These are phyloP conservation scores for Dioscorea dumetorum DNA, from an alignment of 106 monocot species.

Conservation along the genomic window DNA sequence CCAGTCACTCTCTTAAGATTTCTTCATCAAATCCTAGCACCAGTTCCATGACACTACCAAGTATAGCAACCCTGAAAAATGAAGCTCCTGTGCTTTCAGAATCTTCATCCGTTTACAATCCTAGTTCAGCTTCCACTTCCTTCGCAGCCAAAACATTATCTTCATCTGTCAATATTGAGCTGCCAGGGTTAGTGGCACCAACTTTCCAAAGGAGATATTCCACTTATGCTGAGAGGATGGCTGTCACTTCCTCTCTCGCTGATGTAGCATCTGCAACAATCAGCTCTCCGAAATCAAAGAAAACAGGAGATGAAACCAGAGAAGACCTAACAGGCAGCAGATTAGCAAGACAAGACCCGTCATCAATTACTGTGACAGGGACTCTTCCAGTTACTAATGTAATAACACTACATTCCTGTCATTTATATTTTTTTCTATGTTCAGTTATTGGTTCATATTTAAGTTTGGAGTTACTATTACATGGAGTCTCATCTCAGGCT, in stretches of 20 bases:
- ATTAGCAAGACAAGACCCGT: conserved; percentile 43
- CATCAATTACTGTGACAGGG: conserved; percentile 21
- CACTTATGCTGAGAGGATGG: conserved; percentile 69
- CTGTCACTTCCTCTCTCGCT: conserved; percentile 39
- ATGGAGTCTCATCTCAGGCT: conserved; percentile 42
- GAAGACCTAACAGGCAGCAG: conserved; percentile 54
- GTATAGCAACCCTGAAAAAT: conserved; percentile 14
- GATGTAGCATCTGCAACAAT: conserved; percentile 45
- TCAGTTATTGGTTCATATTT: background rate
- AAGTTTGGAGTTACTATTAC: conserved; percentile 7
- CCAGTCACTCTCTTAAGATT: conserved; percentile 19
- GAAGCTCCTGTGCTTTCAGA: conserved; percentile 29
- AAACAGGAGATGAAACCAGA: conserved; percentile 72
- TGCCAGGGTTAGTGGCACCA: conserved; percentile 28
- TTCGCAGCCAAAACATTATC: conserved; percentile 21
- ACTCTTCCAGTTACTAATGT: conserved; percentile 38
- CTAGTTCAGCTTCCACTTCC: conserved; percentile 22
- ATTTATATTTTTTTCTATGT: no score
- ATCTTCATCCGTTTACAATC: conserved; percentile 24
- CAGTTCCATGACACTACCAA: conserved; percentile 14
- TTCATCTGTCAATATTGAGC: conserved; percentile 23
- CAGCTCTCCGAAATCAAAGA: conserved; percentile 80
- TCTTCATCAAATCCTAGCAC: conserved; percentile 31
- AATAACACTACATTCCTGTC: conserved; percentile 7
- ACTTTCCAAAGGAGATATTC: conserved; percentile 41